phyloP scores from a whole-genome alignment of 495 filamentous ascomycete genomes.

The Penicillium odoratum region DNA sequence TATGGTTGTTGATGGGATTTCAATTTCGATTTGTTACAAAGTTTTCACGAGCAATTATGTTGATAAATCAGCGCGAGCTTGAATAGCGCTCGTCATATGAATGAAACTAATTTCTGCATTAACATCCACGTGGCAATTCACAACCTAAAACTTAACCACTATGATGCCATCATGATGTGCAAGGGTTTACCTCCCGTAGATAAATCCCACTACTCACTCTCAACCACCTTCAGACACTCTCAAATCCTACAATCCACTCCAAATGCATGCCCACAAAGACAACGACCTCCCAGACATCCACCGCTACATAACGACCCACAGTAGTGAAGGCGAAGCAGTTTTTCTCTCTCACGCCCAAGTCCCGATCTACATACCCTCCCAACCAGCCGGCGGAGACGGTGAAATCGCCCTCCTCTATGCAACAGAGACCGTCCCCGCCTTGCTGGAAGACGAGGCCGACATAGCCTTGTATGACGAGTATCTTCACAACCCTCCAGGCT shows the following conservation, averaged over 20 bases:
- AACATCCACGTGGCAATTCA: background rate
- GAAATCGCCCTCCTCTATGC: constrained; percentile 42
- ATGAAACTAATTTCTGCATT: no score
- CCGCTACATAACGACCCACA: constrained; percentile 45
- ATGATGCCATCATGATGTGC: background rate
- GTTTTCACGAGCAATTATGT: no score
- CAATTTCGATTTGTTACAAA: no score
- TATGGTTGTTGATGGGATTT: no score
- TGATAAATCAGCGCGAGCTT: no score
- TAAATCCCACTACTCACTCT: no score
- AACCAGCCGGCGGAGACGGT: constrained; percentile 35
- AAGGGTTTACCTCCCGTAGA: background rate
- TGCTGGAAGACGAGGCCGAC: constrained; percentile 36
- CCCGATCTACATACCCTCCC: constrained; percentile 33
- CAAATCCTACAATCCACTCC: background rate
- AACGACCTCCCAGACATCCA: constrained; percentile 38
- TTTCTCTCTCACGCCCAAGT: constrained; percentile 40
- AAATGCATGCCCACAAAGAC: constrained; percentile 12
- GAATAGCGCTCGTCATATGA: no score
- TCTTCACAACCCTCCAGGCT: constrained; percentile 33
- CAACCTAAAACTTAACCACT: background rate
- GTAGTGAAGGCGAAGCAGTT: constrained; percentile 37
- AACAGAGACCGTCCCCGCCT: constrained; percentile 31
- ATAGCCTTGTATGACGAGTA: constrained; percentile 37
- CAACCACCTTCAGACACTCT: background rate